Evolutionary conservation across 139 green algal species (phyloP).

Genomic region (Coccomyxa sp.): DNA sequence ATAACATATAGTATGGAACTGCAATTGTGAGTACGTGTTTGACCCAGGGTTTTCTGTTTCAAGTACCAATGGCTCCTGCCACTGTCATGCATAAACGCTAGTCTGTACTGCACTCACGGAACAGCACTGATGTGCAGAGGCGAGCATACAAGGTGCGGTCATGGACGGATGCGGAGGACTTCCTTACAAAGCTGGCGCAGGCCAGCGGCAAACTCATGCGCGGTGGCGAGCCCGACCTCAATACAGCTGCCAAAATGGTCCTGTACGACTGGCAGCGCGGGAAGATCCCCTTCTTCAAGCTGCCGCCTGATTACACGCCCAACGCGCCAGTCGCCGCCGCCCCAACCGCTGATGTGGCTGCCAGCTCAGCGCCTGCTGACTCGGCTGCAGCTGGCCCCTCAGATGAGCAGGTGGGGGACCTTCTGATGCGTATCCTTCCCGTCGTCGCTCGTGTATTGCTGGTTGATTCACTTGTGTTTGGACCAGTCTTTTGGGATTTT

Average conservation of each 20-base stretch:
- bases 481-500: no score
- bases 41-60: no score
- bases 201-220: conserved; percentile 63
- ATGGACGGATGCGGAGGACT: conserved; percentile 88
- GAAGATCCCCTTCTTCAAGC: conserved; percentile 94
- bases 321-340: conserved; percentile 24
- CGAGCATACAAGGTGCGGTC: conserved; percentile 80
- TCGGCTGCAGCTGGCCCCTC: not conserved
- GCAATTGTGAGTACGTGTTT: no score
- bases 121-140: conserved; percentile 22
- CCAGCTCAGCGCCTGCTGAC: not conserved
- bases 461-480: no score
- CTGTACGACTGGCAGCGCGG: conserved; percentile 98
- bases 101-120: no score
- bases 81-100: no score
- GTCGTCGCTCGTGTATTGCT: no score
- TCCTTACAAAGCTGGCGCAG: conserved; percentile 84
- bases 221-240: conserved; percentile 91
- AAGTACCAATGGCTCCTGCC: no score
- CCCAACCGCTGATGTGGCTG: not conserved
- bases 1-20: no score
- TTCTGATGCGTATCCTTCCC: not conserved
- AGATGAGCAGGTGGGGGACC: conserved; percentile 4
- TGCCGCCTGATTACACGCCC: conserved; percentile 63
- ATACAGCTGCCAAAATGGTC: conserved; percentile 93